phyloP scores from a whole-genome alignment of 768 basidiomycete genomes.

The Hypholoma fasciculare region DNA sequence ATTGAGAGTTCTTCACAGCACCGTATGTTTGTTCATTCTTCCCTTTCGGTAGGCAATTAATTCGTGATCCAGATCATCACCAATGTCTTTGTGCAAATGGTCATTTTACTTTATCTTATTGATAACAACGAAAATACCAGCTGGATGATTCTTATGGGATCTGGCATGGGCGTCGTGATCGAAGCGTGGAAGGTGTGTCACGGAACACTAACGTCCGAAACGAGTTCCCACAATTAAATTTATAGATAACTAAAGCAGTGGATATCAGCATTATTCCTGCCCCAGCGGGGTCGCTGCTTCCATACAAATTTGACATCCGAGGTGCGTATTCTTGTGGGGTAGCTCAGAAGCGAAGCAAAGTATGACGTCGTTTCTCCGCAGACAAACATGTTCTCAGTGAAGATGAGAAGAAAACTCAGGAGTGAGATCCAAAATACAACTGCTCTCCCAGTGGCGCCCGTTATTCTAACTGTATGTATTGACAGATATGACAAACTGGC shows the following conservation, averaged over 20 bases:
- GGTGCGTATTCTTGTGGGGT: slow-evolving; percentile 43
- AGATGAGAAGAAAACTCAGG: slow-evolving; percentile 97
- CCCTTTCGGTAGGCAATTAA: background rate
- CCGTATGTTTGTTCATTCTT: slow-evolving; percentile 42
- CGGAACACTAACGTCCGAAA: background rate
- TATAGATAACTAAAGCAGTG: slow-evolving; percentile 85
- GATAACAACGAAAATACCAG: slow-evolving; percentile 95
- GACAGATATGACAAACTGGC: slow-evolving; percentile 86
- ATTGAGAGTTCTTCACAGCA: slow-evolving; percentile 34
- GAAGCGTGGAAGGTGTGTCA: slow-evolving; percentile 89
- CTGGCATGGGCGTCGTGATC: slow-evolving; percentile 76
- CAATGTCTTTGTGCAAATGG: slow-evolving; percentile 90
- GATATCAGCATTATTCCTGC: slow-evolving; percentile 73
- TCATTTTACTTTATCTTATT: slow-evolving; percentile 90
- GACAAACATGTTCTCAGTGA: slow-evolving; percentile 97
- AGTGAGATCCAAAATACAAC: slow-evolving; percentile 49
- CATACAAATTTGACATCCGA: slow-evolving; percentile 81
- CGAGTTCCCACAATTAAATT: slow-evolving; percentile 15
- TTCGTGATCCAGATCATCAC: slow-evolving; percentile 61
- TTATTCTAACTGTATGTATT: slow-evolving; percentile 8
- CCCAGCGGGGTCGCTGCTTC: slow-evolving; percentile 64
- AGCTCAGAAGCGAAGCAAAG: slow-evolving; percentile 10
- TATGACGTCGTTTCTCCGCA: slow-evolving; percentile 22
- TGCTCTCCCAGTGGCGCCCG: slow-evolving; percentile 6
- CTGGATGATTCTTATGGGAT: slow-evolving; percentile 95